phyloP scores from a whole-genome alignment of 1,284 basidiomycete species.

The Amylostereum chailletii region DNA sequence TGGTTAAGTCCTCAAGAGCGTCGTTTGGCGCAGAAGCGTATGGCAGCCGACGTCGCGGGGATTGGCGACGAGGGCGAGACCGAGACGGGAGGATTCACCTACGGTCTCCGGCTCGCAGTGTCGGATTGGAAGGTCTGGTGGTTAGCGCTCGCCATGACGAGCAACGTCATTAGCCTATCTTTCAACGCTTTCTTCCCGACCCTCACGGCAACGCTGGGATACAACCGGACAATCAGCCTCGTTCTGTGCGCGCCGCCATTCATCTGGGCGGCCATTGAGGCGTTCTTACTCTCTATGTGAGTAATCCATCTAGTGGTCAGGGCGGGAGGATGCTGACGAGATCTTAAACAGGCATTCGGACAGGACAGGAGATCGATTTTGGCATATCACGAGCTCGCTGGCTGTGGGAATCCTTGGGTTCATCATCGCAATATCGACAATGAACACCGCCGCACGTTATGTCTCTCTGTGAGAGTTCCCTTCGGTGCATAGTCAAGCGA shows the following conservation, averaged over 20 bases:
- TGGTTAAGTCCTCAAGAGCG: slow-evolving; percentile 62
- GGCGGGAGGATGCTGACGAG: slow-evolving; percentile 11
- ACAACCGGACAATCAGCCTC: slow-evolving; percentile 50
- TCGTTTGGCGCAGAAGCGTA: slow-evolving; percentile 56
- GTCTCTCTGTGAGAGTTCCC: slow-evolving; percentile 47
- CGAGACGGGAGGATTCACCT: slow-evolving; percentile 23
- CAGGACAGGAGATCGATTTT: slow-evolving; percentile 53
- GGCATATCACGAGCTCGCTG: slow-evolving; percentile 49
- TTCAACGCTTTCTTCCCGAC: slow-evolving; percentile 74
- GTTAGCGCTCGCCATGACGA: slow-evolving; percentile 45
- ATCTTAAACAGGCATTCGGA: slow-evolving; percentile 57
- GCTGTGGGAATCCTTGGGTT: slow-evolving; percentile 60
- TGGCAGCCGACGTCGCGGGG: slow-evolving; percentile 58
- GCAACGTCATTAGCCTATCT: slow-evolving; percentile 50
- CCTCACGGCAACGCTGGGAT: slow-evolving; percentile 59
- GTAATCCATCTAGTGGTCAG: slow-evolving; percentile 4
- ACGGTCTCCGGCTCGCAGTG: slow-evolving; percentile 49
- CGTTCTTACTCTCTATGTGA: slow-evolving; percentile 39
- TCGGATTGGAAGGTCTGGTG: slow-evolving; percentile 71
- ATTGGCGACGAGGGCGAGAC: slow-evolving; percentile 35
- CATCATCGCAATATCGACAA: slow-evolving; percentile 60
- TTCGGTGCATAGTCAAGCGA: not conserved
- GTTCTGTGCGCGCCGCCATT: slow-evolving; percentile 73
- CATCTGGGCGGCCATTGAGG: slow-evolving; percentile 54
- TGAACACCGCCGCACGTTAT: slow-evolving; percentile 61